A percentile compares a stretch with the other conserved stretches of the same genome.
Evolutionary conservation across 1,284 basidiomycete species (phyloP).

Genomic region (Pyrrhoderma noxium): DNA sequence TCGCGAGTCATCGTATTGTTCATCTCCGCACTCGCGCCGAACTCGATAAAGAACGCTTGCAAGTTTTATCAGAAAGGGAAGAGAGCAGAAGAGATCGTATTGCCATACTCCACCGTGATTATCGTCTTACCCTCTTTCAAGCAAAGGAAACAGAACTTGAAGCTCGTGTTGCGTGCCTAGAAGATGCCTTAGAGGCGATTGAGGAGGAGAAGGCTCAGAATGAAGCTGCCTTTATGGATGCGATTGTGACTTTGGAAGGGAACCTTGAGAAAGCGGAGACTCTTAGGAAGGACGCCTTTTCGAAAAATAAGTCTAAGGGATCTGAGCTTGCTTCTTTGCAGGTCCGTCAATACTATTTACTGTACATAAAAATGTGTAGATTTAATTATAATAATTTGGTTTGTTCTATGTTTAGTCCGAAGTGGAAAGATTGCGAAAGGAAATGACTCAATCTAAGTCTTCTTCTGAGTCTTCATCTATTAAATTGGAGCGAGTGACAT

Average conservation of each 20-base stretch:
- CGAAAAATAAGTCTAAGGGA: constrained; percentile 5
- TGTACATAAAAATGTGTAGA: constrained; percentile 27
- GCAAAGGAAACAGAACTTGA: constrained; percentile 53
- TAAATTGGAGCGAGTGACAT: constrained; percentile 47
- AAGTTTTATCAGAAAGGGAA: constrained; percentile 45
- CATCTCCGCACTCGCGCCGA: constrained; percentile 47
- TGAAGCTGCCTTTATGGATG: constrained; percentile 21
- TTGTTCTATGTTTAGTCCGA: constrained; percentile 24
- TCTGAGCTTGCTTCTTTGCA: constrained; percentile 9
- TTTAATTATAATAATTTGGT: constrained; percentile 2
- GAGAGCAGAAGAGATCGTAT: constrained; percentile 46
- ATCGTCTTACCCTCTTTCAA: constrained; percentile 56
- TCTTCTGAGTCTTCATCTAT: constrained; percentile 38
- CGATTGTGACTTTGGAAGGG: constrained; percentile 25
- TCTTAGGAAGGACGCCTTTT: neutral
- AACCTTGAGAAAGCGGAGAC: constrained; percentile 1
- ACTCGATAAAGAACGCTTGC: constrained; percentile 43
- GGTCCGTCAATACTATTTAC: constrained; percentile 1
- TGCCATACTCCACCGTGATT: constrained; percentile 51
- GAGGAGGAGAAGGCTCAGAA: constrained; percentile 28
- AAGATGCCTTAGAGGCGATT: constrained; percentile 34
- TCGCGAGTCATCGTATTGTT: constrained; percentile 55
- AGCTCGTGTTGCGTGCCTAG: constrained; percentile 27
- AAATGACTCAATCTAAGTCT: constrained; percentile 40
- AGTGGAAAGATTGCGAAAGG: constrained; percentile 37